Base-by-base conservation (phyloP, 441 rosid species). In the Geranium incanum region DNA sequence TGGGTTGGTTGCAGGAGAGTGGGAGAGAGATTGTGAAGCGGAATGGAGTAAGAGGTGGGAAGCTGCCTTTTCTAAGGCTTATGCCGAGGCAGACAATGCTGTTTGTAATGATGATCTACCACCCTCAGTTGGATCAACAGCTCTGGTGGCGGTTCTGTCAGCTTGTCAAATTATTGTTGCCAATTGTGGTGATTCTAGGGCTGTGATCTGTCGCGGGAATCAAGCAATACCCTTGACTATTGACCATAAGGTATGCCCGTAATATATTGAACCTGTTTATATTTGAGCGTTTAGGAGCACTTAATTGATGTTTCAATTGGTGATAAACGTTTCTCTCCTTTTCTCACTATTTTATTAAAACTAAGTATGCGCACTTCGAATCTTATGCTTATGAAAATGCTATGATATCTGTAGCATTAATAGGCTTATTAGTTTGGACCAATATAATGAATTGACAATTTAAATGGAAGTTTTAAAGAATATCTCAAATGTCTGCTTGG, bases 151-250 rank as follows among this genome's bases (percentile, higher is more conserved):
- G 21, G 63, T 76, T 43, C 36, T 76, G 33, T 76, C 76, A 59
- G 68, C 79, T 16, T 72, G 76, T 15, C 79, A 76, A 18, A 48
- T 76, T n/a, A 69, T 76, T 33, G 71, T 76, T 15, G 76, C 76
- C 33, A 76, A 76, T 63, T 76, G 79, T 36, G 76, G 79, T 23
- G 76, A 76, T 66, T 76, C 79, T 1, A 76, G 76, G 52, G 79
- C 79, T 8, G 79, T 76, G 38, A 67, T 76, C 59, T 65, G 73
- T 60, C 76, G 79, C 12, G 79, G 76, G 18, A 72, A 69, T 52
- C 76, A 76, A 52, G 50, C 79, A 19, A 52, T 76, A 45, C 73
- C 79, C 19, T 45, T 76, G 48, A 72, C 76, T 13, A 64, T 76
- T 15, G 79, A 76, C 70, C 79, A 76, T 72, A 76, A 68, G 37